Evolutionary conservation across 805 yeast species (phyloP), one percentile per base, ranked within the genome.

Genomic region (Metschnikowia koreensis): DNA sequence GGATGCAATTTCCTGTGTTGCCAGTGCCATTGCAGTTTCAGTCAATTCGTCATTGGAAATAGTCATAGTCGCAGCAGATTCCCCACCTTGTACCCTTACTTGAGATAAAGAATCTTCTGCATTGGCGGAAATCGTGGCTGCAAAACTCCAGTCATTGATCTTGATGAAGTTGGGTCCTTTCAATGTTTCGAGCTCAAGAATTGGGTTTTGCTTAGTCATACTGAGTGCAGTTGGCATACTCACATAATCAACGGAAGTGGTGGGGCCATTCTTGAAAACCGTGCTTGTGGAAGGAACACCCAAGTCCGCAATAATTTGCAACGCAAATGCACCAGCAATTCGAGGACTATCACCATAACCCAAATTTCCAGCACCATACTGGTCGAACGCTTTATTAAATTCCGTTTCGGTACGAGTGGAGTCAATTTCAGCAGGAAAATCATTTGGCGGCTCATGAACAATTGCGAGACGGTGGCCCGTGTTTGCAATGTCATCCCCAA

Each of bases 111-210:
- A 13, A 22, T 17, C 6, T n/a, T 22, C 28, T n/a, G 29, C 7
- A 2, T 13, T 26, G 6, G 28, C 41, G 7, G 38, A 16, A 47
- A 36, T 38, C 6, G 37, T 3, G 8, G 41, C 17, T n/a, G 45
- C n/a, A 12, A 38, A 34, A 11, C 42, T 5, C 52, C 45, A 49
- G 2, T 31, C 27, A n/a, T 39, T 29, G 11, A 49, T 44, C 7
- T 12, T 39, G 38, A 49, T 39, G 38, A 31, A 26, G 22, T 49
- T 22, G 6, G 52, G 41, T 6, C 52, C 52, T n/a, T 27, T 8
- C 15, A 44, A 7, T 1, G 36, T 40, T 3, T 26, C 26, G 34
- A 49, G 45, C 4, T 11, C 26, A 15, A 49, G 33, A 26, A 49
- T 12, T 13, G 52, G 48, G 38, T 48, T 28, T 9, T 4, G 12